These are phyloP conservation scores for Metschnikowia lochheadii DNA, from an alignment of 805 yeast species.

Conservation along the genomic window DNA sequence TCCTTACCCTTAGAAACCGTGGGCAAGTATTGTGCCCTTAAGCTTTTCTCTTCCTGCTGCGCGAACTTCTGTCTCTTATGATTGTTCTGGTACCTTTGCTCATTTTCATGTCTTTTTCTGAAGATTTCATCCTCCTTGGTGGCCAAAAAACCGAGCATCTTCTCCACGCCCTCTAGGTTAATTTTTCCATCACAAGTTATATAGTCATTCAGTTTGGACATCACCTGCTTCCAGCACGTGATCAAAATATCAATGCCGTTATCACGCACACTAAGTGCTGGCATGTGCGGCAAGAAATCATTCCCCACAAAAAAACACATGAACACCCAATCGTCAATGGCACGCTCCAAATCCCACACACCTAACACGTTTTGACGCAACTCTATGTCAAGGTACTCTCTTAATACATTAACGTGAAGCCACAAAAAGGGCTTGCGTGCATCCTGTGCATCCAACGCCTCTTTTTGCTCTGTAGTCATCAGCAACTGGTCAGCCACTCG, in stretches of 20 bases:
- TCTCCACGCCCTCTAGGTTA: slow-evolving; percentile 72
- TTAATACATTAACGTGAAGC: slow-evolving; percentile 81
- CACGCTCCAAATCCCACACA: slow-evolving; percentile 85
- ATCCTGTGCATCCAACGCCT: slow-evolving; percentile 38
- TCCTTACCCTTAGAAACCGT: slow-evolving; percentile 70
- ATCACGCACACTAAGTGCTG: slow-evolving; percentile 91
- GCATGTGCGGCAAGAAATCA: slow-evolving; percentile 95
- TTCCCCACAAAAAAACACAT: slow-evolving; percentile 98
- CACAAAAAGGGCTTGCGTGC: slow-evolving; percentile 83
- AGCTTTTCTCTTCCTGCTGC: slow-evolving; percentile 42
- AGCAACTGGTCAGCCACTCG: slow-evolving; percentile 46
- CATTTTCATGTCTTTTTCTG: slow-evolving; percentile 62
- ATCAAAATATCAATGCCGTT: slow-evolving; percentile 83
- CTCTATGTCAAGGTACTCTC: slow-evolving; percentile 87
- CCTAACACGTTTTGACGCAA: slow-evolving; percentile 68
- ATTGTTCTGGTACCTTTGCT: slow-evolving; percentile 62
- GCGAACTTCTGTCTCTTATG: slow-evolving; percentile 53
- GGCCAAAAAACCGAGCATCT: slow-evolving; percentile 60
- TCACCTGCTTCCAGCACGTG: slow-evolving; percentile 72
- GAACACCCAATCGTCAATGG: slow-evolving; percentile 97
- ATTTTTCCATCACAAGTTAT: slow-evolving; percentile 88
- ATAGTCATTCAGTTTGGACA: slow-evolving; percentile 68
- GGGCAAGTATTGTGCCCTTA: slow-evolving; percentile 43
- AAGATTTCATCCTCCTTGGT: slow-evolving; percentile 76
- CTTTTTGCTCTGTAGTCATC: slow-evolving; percentile 58